Conservation (phyloP, 2,329 filamentous ascomycete species). For the Rutstroemia sp. region DNA sequence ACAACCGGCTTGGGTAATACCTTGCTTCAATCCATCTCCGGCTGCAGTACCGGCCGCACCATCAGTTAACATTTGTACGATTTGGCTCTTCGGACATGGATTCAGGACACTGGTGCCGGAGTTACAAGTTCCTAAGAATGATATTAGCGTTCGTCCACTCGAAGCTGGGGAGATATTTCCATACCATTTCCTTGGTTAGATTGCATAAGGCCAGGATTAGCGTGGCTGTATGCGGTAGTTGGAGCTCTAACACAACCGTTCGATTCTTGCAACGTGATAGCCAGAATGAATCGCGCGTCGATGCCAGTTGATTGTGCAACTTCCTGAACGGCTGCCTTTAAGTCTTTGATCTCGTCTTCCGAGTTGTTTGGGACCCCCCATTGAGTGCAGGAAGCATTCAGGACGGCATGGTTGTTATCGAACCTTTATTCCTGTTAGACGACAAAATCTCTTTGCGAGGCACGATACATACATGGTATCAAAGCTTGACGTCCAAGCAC, state of each 20-base stretch:
- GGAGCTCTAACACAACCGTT: conserved; percentile 22
- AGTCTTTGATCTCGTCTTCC: conserved; percentile 10
- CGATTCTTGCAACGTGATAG: conserved; percentile 30
- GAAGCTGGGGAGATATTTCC: background rate
- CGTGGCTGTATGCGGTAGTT: conserved; percentile 9
- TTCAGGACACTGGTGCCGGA: conserved; percentile 11
- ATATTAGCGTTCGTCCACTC: background rate
- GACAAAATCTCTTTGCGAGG: background rate
- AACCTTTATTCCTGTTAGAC: conserved; percentile 3
- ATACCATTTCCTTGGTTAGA: conserved; percentile 10
- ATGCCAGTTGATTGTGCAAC: conserved; percentile 9
- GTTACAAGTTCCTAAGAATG: conserved; percentile 12
- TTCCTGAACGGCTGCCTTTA: conserved; percentile 9
- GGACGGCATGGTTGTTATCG: background rate
- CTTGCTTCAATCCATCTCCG: conserved; percentile 24
- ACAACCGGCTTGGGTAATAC: conserved; percentile 16
- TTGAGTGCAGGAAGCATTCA: conserved; percentile 7
- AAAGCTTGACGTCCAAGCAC: conserved; percentile 11
- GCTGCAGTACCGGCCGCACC: conserved; percentile 24
- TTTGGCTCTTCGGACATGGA: conserved; percentile 14
- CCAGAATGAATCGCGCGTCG: conserved; percentile 27
- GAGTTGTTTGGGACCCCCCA: conserved; percentile 5
- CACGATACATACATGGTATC: conserved; percentile 11
- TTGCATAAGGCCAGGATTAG: conserved; percentile 26
- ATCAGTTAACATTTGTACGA: conserved; percentile 28